Evolutionary conservation across 2,329 filamentous ascomycete species (phyloP).

Genomic region (Nothomitra cinnamomea): DNA sequence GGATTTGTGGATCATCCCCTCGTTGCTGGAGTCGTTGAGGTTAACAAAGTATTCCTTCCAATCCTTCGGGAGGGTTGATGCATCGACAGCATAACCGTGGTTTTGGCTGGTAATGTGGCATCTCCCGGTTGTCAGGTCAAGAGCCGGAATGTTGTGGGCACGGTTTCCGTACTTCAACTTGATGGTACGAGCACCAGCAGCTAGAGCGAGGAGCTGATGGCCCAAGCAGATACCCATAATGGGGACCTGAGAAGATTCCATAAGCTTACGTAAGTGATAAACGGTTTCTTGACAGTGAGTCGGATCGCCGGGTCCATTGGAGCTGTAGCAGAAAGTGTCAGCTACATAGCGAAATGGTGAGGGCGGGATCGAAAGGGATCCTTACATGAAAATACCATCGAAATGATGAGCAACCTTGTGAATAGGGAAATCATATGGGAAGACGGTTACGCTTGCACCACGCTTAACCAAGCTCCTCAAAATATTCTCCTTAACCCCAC

Average conservation of each 20-base stretch:
- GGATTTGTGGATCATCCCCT: slow-evolving; percentile 91
- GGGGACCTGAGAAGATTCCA: slow-evolving; percentile 78
- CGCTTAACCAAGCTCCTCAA: slow-evolving; percentile 83
- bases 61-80: slow-evolving; percentile 60
- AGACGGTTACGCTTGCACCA: slow-evolving; percentile 80
- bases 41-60: slow-evolving; percentile 99
- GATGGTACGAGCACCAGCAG: slow-evolving; percentile 73
- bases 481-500: slow-evolving; percentile 99
- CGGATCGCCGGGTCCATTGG: slow-evolving; percentile 94
- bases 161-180: slow-evolving; percentile 99
- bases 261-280: slow-evolving; percentile 78
- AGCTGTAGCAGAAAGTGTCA: slow-evolving; percentile 22
- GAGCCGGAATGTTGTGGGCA: slow-evolving; percentile 91
- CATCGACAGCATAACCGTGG: slow-evolving; percentile 91
- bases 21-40: slow-evolving; percentile 92
- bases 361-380: too few species aligned
- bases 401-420: slow-evolving; percentile 98
- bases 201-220: slow-evolving; percentile 86
- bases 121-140: slow-evolving; percentile 86
- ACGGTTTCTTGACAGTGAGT: slow-evolving; percentile 92
- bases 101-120: slow-evolving; percentile 99
- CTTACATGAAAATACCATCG: slow-evolving; percentile 78
- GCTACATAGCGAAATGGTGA: background rate
- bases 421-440: slow-evolving; percentile 94
- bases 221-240: slow-evolving; percentile 97